Percentiles rank a stretch among this genome's conserved stretches.
Conservation (phyloP, 305 asterid genomes). For the Fraxinus xanthoxyloides region DNA sequence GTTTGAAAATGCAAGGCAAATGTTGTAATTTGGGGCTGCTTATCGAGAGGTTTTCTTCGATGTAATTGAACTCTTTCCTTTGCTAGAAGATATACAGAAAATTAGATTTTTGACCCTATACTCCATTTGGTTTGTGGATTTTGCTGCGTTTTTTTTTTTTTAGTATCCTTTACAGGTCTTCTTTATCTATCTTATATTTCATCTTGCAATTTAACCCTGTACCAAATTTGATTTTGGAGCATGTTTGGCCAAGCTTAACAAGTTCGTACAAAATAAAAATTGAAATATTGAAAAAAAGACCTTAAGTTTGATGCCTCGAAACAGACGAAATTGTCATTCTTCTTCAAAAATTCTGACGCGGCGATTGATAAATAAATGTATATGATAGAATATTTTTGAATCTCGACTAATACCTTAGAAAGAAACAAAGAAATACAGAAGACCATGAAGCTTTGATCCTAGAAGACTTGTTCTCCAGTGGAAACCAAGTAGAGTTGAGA, state of each 20-base stretch:
- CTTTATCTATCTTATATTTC: neutral
- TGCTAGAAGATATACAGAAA: constrained; percentile 12
- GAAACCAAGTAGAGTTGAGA: neutral
- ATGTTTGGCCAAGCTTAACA: neutral
- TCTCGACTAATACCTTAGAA: neutral
- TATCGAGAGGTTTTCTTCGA: neutral
- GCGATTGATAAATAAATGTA: neutral
- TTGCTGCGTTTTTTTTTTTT: neutral
- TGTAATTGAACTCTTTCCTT: constrained; percentile 8
- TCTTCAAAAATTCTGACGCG: neutral
- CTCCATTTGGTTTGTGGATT: neutral
- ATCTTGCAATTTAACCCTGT: neutral
- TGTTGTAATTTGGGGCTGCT: constrained; percentile 15
- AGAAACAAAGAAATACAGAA: neutral
- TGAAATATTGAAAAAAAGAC: neutral
- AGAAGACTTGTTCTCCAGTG: neutral
- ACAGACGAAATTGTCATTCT: neutral
- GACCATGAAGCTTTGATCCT: neutral
- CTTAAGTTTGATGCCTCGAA: neutral
- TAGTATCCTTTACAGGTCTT: neutral
- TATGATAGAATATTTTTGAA: neutral
- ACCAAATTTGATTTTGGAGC: neutral
- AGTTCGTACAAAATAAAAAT: neutral
- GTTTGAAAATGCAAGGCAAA: constrained; percentile 17
- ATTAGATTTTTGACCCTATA: constrained; percentile 11